phyloP scores from a whole-genome alignment of 75 land plant species.

The Picea glauca region DNA sequence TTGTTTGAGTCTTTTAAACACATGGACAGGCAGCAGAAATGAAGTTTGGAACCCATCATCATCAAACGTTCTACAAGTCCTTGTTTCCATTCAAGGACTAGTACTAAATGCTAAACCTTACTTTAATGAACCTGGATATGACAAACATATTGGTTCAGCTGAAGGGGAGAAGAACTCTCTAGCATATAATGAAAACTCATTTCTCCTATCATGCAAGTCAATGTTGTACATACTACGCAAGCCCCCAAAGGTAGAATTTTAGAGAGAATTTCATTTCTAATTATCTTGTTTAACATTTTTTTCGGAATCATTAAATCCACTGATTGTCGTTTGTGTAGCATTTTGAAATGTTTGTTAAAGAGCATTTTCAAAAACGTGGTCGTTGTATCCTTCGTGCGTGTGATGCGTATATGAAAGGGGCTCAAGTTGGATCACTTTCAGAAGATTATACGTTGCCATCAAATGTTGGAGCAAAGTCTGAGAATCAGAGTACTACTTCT shows the following conservation, averaged over 20 bases:
- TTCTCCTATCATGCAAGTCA: slow-evolving; percentile 56
- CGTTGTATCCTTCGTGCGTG: slow-evolving; percentile 57
- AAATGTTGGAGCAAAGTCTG: no score
- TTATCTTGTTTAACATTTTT: no score
- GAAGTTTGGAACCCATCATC: slow-evolving; percentile 39
- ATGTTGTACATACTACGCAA: slow-evolving; percentile 60
- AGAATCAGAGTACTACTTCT: slow-evolving; percentile 43
- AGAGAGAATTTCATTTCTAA: no score
- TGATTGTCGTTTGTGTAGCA: slow-evolving; percentile 34
- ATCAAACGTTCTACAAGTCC: slow-evolving; percentile 78
- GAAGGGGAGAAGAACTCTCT: slow-evolving; percentile 16
- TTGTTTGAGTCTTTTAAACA: no score
- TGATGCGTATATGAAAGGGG: slow-evolving; percentile 59
- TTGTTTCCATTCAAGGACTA: slow-evolving; percentile 93
- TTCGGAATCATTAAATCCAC: no score
- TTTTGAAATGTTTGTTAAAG: slow-evolving; percentile 63
- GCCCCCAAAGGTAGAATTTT: no score
- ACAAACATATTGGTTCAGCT: not conserved
- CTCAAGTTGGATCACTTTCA: slow-evolving; percentile 29
- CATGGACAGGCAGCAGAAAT: no score
- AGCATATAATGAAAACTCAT: slow-evolving; percentile 35
- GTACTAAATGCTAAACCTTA: slow-evolving; percentile 52
- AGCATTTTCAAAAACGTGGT: slow-evolving; percentile 50
- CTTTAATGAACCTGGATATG: slow-evolving; percentile 71
- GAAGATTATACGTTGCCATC: no score